Evolutionary conservation across 768 basidiomycete genomes (phyloP), one percentile per base, ranked within the genome.

Genomic region (Hygrophorus pudorinus): DNA sequence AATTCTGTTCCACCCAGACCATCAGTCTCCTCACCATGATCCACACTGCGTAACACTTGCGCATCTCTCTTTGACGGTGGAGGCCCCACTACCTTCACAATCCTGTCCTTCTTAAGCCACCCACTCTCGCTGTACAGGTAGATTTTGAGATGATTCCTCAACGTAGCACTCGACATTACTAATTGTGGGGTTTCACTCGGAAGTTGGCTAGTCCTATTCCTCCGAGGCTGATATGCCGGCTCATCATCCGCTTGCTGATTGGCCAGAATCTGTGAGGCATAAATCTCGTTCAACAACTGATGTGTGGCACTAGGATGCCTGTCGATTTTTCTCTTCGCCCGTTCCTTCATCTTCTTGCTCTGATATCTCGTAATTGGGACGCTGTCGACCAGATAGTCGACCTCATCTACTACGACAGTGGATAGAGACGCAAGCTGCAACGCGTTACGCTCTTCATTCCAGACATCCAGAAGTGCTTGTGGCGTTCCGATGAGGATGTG

Each of bases 401-500:
- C 79, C 56, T 88, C 85, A 50, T 88, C 85, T 44, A 87, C 76
- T 29, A 79, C 77, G 38, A 88, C 69, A 1, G 71, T 73, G 11
- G 72, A 72, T 41, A 84, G 60, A 39, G 59, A 61, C 5, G 58
- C 52, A 38, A 83, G 48, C 42, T 67, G 65, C 14, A 85, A 57
- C 11, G 63, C 67, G 14, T 62, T 53, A 1, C 66, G 52, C 37
- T 76, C 70, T 42, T 59, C 54, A 32, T 69, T 58, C 18, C 74
- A 64, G 21, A 78, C 64, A 38, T 84, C 84, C 52, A 76, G 54
- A 4, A 84, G 49, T 4, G 81, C 82, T 48, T 80, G 76, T 5
- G 85, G 84, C 1, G 86, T 88, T 32, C 71, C 75, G 44, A 87
- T 77, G 41, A 86, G 68, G 46, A 88, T 73, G 53, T 76, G 78